A percentile compares a stretch with the other conserved stretches of the same genome.
Evolutionary conservation across 371 early-diverging fungal genomes (phyloP).

Genomic region (Enterocytospora artemiae): DNA sequence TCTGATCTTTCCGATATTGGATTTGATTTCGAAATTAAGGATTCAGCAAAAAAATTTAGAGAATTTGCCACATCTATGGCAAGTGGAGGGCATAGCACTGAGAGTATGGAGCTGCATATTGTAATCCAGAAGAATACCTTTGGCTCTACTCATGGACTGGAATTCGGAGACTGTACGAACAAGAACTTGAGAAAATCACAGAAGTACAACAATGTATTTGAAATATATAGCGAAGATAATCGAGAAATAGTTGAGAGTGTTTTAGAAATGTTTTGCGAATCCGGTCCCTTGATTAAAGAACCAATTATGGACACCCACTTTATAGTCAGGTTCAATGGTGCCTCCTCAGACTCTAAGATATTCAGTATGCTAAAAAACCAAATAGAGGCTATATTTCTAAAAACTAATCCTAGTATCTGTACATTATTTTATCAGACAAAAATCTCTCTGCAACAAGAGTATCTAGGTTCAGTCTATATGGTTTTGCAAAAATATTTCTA

Average conservation of each 20-base stretch:
- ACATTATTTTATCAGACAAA: slow-evolving; percentile 35
- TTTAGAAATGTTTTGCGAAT: slow-evolving; percentile 23
- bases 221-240: slow-evolving; percentile 3
- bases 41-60: slow-evolving; percentile 22
- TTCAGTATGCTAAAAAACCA: slow-evolving; percentile 20
- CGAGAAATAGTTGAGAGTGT: slow-evolving; percentile 25
- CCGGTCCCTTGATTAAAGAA: slow-evolving; percentile 43
- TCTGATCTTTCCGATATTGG: slow-evolving; percentile 31
- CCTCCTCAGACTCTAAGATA: background rate
- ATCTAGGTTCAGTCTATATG: slow-evolving; percentile 42
- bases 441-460: slow-evolving; percentile 23
- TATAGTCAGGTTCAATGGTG: slow-evolving; percentile 10
- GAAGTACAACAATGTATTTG: slow-evolving; percentile 19
- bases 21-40: slow-evolving; percentile 15
- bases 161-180: background rate
- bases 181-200: background rate
- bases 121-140: no score
- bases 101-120: slow-evolving; percentile 12
- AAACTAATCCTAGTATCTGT: slow-evolving; percentile 19
- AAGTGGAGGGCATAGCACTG: slow-evolving; percentile 2
- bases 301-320: slow-evolving; percentile 25
- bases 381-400: slow-evolving; percentile 15
- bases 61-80: slow-evolving; percentile 15
- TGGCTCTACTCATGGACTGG: background rate
- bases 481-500: slow-evolving; percentile 27